Evolutionary conservation across 306 rosid genomes (phyloP).

Genomic region (Leucaena leucocephala): DNA sequence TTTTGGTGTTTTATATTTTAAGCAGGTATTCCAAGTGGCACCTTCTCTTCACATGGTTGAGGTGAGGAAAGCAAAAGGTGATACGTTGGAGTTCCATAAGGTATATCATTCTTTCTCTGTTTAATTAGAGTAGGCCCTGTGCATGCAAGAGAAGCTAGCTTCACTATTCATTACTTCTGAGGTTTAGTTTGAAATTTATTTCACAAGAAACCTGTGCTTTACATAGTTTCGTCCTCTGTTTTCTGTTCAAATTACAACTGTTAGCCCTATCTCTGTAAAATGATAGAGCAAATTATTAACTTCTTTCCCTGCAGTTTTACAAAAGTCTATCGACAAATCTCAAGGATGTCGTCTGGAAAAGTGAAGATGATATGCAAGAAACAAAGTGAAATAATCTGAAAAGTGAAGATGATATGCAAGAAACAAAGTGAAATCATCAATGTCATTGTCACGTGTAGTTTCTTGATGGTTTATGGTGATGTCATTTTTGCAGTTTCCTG

Average conservation of each 20-base stretch:
- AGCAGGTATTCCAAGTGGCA: constrained; percentile 94
- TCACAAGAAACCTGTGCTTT: neutral
- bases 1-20: neutral
- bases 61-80: constrained; percentile 96
- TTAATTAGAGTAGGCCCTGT: neutral
- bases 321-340: constrained; percentile 77
- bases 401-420: constrained; percentile 83
- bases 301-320: constrained; percentile 70
- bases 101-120: constrained; percentile 39
- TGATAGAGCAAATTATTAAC: neutral
- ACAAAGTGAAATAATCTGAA: constrained; percentile 54
- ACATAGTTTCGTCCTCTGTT: neutral
- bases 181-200: neutral
- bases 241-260: neutral
- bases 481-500: constrained; percentile 30
- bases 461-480: constrained; percentile 4
- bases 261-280: neutral
- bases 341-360: constrained; percentile 95
- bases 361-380: constrained; percentile 83
- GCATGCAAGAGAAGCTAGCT: neutral
- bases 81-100: constrained; percentile 97
- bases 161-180: neutral
- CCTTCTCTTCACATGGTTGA: constrained; percentile 99
- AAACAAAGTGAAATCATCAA: constrained; percentile 45
- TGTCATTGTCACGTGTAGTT: constrained; percentile 39